Conservation (phyloP, 495 filamentous ascomycete genomes). For the Emericellopsis terricola region DNA sequence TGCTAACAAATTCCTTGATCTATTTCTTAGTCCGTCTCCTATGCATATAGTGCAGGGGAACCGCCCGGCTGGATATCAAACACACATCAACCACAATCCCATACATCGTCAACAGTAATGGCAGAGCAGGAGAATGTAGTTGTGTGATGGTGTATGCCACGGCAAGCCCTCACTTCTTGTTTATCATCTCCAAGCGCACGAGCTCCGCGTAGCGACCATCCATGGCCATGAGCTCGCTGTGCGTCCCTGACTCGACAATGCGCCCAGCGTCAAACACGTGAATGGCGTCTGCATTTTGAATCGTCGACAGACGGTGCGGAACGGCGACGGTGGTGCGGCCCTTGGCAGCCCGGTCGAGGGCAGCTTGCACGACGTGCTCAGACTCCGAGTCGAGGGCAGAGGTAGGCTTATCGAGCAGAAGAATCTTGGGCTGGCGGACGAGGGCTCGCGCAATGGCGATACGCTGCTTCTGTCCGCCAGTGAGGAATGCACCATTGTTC, state of each 20-base stretch:
- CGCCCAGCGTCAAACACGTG: slow-evolving; percentile 66
- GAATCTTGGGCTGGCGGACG: slow-evolving; percentile 43
- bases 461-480: slow-evolving; percentile 73
- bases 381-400: slow-evolving; percentile 65
- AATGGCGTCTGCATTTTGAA: slow-evolving; percentile 70
- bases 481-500: slow-evolving; percentile 59
- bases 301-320: slow-evolving; percentile 59
- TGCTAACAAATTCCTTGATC: too few relatives aligned
- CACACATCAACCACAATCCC: too few relatives aligned
- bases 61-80: too few relatives aligned
- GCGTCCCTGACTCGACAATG: slow-evolving; percentile 57
- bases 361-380: slow-evolving; percentile 69
- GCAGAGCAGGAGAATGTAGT: too few relatives aligned
- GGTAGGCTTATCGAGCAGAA: slow-evolving; percentile 68
- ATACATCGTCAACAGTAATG: too few relatives aligned
- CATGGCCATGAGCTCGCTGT: slow-evolving; percentile 44
- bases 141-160: too few relatives aligned
- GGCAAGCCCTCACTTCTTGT: too few relatives aligned
- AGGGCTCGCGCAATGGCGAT: slow-evolving; percentile 60
- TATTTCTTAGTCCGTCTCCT: too few relatives aligned
- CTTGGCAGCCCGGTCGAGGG: slow-evolving; percentile 53
- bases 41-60: too few relatives aligned
- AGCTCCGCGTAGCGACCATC: slow-evolving; percentile 60
- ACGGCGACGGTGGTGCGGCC: slow-evolving; percentile 68
- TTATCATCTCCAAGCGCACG: slow-evolving; percentile 51